Evolutionary conservation across 805 yeast genomes (phyloP).

Genomic region (Brettanomyces sp.): DNA sequence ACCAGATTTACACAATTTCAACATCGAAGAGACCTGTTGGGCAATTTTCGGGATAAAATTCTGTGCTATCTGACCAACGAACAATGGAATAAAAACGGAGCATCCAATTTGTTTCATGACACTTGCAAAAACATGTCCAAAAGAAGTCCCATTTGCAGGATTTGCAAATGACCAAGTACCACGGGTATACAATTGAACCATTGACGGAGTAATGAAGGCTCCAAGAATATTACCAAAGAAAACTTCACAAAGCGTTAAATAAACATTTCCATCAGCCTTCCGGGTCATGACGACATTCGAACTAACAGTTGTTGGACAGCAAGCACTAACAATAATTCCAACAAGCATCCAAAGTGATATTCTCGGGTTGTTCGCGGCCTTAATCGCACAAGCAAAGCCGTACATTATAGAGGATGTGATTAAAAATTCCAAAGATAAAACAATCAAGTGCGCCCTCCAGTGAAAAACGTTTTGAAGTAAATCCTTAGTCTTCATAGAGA

Average conservation of each 20-base stretch:
- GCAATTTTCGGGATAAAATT: slow-evolving; percentile 58
- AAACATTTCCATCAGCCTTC: slow-evolving; percentile 73
- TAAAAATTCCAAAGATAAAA: slow-evolving; percentile 58
- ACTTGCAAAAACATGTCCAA: slow-evolving; percentile 50
- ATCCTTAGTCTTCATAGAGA: slow-evolving; percentile 61
- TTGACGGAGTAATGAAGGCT: slow-evolving; percentile 80
- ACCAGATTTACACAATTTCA: slow-evolving; percentile 63
- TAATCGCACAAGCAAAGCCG: slow-evolving; percentile 64
- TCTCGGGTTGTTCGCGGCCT: slow-evolving; percentile 42
- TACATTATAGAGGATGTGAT: slow-evolving; percentile 42
- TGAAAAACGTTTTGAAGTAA: slow-evolving; percentile 54
- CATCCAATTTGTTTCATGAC: slow-evolving; percentile 87
- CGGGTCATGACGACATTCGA: slow-evolving; percentile 91
- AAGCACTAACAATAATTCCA: slow-evolving; percentile 73
- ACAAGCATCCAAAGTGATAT: slow-evolving; percentile 72
- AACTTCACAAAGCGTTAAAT: slow-evolving; percentile 71
- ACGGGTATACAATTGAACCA: slow-evolving; percentile 58
- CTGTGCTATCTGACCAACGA: slow-evolving; percentile 82
- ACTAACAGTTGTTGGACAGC: slow-evolving; percentile 87
- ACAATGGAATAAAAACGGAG: slow-evolving; percentile 69
- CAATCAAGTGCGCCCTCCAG: slow-evolving; percentile 78
- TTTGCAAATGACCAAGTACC: slow-evolving; percentile 70
- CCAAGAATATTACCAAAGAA: slow-evolving; percentile 79
- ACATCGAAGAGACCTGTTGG: slow-evolving; percentile 47
- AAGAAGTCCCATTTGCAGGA: slow-evolving; percentile 53